A percentile compares a stretch with the other conserved stretches of the same genome.
Conservation (phyloP, 805 yeast genomes). For the Candida koratica region DNA sequence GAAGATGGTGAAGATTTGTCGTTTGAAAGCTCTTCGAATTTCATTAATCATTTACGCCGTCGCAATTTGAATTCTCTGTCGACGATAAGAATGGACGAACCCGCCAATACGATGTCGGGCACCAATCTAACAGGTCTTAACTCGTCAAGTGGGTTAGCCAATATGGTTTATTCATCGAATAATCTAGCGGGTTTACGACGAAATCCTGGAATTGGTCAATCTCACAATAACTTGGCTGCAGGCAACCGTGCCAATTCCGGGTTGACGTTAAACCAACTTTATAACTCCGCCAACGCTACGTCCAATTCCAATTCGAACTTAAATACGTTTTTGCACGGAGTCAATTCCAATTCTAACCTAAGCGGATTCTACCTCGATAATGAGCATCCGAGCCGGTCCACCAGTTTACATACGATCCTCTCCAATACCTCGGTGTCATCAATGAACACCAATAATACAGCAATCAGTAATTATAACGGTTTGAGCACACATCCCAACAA, state of each 20-base stretch:
- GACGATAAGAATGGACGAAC: slow-evolving; percentile 1
- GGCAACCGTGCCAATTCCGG: neutral
- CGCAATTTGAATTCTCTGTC: slow-evolving; percentile 4
- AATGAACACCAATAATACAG: slow-evolving; percentile 8
- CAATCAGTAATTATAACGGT: slow-evolving; percentile 2
- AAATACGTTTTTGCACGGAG: neutral
- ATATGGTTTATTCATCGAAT: neutral
- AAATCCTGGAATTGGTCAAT: slow-evolving; percentile 1
- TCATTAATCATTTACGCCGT: slow-evolving; percentile 3
- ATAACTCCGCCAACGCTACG: slow-evolving; percentile 1
- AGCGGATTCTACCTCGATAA: slow-evolving; percentile 4
- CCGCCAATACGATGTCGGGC: too few species aligned
- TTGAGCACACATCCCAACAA: slow-evolving; percentile 5
- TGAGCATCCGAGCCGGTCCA: slow-evolving; percentile 6
- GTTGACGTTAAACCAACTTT: slow-evolving; percentile 4
- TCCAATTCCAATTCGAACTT: slow-evolving; percentile 2
- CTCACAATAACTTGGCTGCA: slow-evolving; percentile 2
- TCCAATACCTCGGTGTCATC: slow-evolving; percentile 7
- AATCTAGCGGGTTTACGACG: neutral
- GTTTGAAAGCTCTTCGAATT: slow-evolving; percentile 5
- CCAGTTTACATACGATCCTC: slow-evolving; percentile 8
- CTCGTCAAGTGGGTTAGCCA: neutral
- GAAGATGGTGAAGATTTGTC: slow-evolving; percentile 1
- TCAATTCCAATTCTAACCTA: slow-evolving; percentile 2
- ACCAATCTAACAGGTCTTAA: slow-evolving; percentile 1